Conservation (phyloP, 2,329 filamentous ascomycete species). For the Harringtonia aguacate region DNA sequence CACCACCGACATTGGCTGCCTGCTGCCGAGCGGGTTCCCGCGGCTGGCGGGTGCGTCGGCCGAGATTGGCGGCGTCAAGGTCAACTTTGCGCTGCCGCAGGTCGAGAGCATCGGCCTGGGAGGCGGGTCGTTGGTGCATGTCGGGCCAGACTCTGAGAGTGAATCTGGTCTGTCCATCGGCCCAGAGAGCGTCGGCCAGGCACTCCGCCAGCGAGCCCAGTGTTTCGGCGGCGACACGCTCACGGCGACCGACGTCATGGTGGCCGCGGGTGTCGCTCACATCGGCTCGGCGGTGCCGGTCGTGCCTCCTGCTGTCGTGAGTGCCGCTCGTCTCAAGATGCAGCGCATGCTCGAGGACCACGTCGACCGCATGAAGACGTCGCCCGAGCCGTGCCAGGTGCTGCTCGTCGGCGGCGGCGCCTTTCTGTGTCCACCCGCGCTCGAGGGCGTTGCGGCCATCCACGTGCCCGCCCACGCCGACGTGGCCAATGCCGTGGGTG, state of each 20-base stretch:
- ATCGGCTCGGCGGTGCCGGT: conserved; percentile 28
- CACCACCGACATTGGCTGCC: conserved; percentile 51
- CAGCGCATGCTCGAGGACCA: conserved; percentile 42
- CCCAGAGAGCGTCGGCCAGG: conserved; percentile 19
- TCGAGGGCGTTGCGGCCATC: conserved; percentile 44
- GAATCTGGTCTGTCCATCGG: no score
- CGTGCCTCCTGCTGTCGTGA: conserved; percentile 18
- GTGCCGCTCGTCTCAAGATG: conserved; percentile 25
- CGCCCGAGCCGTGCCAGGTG: conserved; percentile 45
- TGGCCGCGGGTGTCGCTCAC: conserved; percentile 13
- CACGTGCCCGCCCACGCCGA: conserved; percentile 45
- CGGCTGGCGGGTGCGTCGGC: conserved; percentile 52
- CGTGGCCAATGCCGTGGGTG: conserved; percentile 55
- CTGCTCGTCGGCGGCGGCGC: conserved; percentile 55
- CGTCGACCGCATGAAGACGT: conserved; percentile 53
- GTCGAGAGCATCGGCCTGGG: conserved; percentile 50
- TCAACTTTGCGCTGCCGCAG: conserved; percentile 48
- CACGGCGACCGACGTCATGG: conserved; percentile 48
- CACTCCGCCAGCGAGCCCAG: conserved; percentile 39
- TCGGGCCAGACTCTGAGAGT: conserved; percentile 33
- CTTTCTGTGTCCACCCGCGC: conserved; percentile 41
- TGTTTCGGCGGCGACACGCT: conserved; percentile 45
- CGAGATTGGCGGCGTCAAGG: conserved; percentile 49
- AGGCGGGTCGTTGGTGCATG: conserved; percentile 43
- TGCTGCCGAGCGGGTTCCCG: conserved; percentile 52